A percentile compares a stretch with the other conserved stretches of the same genome.
These are phyloP conservation scores for Colletotrichum echinochloae DNA, from an alignment of 2,329 filamentous ascomycete species.

Conservation along the genomic window DNA sequence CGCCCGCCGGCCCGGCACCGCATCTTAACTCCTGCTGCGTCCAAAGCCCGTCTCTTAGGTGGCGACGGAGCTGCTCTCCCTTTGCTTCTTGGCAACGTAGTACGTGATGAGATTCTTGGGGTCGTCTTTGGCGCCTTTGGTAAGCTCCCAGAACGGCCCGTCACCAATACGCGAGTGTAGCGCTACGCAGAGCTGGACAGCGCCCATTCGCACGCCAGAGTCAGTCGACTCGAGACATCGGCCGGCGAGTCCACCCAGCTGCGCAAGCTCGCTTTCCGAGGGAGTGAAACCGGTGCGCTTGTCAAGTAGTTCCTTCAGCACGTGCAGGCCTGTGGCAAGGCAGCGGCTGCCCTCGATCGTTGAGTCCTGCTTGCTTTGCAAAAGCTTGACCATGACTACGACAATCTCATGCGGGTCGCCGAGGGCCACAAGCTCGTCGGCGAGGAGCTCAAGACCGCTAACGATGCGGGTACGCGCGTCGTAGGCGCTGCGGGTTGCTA, in stretches of 20 bases:
- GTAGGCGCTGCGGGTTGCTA: slow-evolving; percentile 73
- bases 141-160: slow-evolving; percentile 73
- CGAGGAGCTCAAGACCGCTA: slow-evolving; percentile 78
- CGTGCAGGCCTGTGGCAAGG: slow-evolving; percentile 72
- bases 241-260: slow-evolving; percentile 63
- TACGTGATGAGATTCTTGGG: slow-evolving; percentile 83
- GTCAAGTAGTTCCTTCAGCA: slow-evolving; percentile 71
- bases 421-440: slow-evolving; percentile 76
- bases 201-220: slow-evolving; percentile 76
- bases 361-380: slow-evolving; percentile 59
- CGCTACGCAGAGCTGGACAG: slow-evolving; percentile 82
- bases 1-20: slow-evolving; percentile 14
- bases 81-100: slow-evolving; percentile 79
- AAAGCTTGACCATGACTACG: slow-evolving; percentile 63
- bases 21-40: slow-evolving; percentile 3
- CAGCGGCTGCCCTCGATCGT: slow-evolving; percentile 61
- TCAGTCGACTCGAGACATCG: slow-evolving; percentile 70
- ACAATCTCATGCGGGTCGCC: slow-evolving; percentile 73
- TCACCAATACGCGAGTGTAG: slow-evolving; percentile 74
- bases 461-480: slow-evolving; percentile 79
- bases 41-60: slow-evolving; percentile 1
- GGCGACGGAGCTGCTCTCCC: slow-evolving; percentile 55
- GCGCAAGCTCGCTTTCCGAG: slow-evolving; percentile 62
- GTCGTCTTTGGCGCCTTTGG: slow-evolving; percentile 75
- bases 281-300: slow-evolving; percentile 61